Evolutionary conservation across 73 alveolate genomes (phyloP).

Genomic region (Paramecium tetraurelia): DNA sequence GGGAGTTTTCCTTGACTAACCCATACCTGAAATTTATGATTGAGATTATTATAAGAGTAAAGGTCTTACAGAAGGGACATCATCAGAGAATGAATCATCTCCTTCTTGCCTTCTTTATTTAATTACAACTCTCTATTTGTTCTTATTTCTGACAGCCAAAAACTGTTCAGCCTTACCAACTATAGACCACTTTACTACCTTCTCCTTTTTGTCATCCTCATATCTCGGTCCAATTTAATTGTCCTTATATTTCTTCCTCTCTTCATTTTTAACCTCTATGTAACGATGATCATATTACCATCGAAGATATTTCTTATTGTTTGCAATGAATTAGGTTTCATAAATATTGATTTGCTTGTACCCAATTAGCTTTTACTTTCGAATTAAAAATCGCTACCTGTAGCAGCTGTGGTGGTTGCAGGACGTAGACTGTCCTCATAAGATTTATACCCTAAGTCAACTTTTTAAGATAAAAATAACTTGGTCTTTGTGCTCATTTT

Average conservation of each 20-base stretch:
- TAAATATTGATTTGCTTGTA: neutral
- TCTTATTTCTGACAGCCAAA: neutral
- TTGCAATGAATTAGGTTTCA: neutral
- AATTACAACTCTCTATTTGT: neutral
- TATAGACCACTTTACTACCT: neutral
- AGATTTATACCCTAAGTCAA: neutral
- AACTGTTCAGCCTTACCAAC: constrained; percentile 3
- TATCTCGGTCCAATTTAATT: neutral
- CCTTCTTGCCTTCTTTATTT: neutral
- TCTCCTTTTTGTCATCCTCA: neutral
- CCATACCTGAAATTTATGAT: neutral
- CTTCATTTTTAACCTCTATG: neutral
- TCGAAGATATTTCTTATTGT: neutral
- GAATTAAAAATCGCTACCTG: neutral
- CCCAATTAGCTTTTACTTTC: neutral
- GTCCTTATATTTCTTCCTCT: constrained; percentile 24
- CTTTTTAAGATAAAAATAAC: neutral
- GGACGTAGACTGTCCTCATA: neutral
- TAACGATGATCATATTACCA: neutral
- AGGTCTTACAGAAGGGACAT: neutral
- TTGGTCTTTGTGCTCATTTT: neutral
- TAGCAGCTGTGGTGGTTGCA: neutral
- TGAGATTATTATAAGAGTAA: neutral
- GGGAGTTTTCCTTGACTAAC: neutral
- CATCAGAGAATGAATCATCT: neutral